phyloP scores from a whole-genome alignment of 495 filamentous ascomycete species.

The Parathielavia hyrcaniae region DNA sequence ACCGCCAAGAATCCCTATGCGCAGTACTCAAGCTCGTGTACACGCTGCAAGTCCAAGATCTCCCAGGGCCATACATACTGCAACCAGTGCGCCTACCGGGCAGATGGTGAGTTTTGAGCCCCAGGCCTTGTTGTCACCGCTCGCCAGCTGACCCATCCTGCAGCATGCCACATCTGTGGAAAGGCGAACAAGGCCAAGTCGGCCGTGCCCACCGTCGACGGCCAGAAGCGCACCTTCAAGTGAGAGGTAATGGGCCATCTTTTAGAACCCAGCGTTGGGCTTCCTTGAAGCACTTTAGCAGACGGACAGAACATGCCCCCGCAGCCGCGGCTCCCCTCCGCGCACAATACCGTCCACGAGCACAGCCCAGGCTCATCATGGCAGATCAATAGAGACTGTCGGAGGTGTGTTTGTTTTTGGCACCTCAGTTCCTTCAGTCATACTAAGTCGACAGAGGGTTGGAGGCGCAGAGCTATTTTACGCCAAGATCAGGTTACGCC shows the following conservation, averaged over 20 bases:
- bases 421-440: neutral
- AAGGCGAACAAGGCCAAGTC: conserved; percentile 50
- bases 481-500: neutral
- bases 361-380: neutral
- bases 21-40: conserved; percentile 55
- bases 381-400: neutral
- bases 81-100: conserved; percentile 61
- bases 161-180: conserved; percentile 63
- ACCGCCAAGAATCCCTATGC: conserved; percentile 65
- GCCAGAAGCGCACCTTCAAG: conserved; percentile 61
- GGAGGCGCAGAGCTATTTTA: neutral
- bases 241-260: conserved; percentile 30
- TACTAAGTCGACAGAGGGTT: neutral
- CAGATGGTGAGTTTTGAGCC: conserved; percentile 45
- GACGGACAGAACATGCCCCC: neutral
- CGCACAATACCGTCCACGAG: neutral
- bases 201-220: conserved; percentile 50
- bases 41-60: conserved; percentile 58
- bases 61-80: conserved; percentile 57
- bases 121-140: neutral
- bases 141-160: conserved; percentile 19
- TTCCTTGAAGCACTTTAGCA: neutral
- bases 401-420: conserved; percentile 6
- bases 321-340: neutral
- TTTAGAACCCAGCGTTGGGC: neutral